These are phyloP conservation scores for Ormosia semicastrata DNA, from an alignment of 306 rosid species.

Conservation along the genomic window DNA sequence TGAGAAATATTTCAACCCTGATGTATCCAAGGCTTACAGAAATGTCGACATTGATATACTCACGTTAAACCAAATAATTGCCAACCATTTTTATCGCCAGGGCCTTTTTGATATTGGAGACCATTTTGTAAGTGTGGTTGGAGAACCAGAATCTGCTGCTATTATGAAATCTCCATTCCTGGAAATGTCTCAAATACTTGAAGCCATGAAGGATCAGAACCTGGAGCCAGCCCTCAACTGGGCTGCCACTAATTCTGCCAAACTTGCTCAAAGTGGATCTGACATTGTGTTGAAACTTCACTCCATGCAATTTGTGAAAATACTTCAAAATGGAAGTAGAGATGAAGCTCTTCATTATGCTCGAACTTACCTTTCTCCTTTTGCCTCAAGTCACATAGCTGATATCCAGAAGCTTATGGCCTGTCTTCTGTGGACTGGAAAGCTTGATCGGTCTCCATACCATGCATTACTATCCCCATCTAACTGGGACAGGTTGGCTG, in stretches of 20 bases:
- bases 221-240: conserved; percentile 83
- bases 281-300: conserved; percentile 77
- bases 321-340: conserved; percentile 61
- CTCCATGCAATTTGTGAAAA: conserved; percentile 63
- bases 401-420: conserved; percentile 80
- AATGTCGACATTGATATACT: conserved; percentile 60
- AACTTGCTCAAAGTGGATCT: conserved; percentile 67
- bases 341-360: conserved; percentile 72
- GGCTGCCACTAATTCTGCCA: conserved; percentile 62
- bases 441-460: conserved; percentile 81
- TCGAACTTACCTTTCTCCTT: conserved; percentile 59
- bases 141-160: conserved; percentile 61
- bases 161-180: conserved; percentile 63
- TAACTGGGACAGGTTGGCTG: conserved; percentile 70
- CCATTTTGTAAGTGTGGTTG: conserved; percentile 57
- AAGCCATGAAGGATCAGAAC: conserved; percentile 66
- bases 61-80: conserved; percentile 69
- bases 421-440: conserved; percentile 77
- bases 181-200: conserved; percentile 79
- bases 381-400: conserved; percentile 54
- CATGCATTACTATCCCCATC: conserved; percentile 52
- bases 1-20: conserved; percentile 78
- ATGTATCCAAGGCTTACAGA: conserved; percentile 89
- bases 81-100: conserved; percentile 76
- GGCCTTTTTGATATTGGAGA: conserved; percentile 87